Percentiles rank a stretch among this genome's conserved stretches.
Evolutionary conservation across 345 rosid genomes (phyloP).

Genomic region (Citrus maxima): DNA sequence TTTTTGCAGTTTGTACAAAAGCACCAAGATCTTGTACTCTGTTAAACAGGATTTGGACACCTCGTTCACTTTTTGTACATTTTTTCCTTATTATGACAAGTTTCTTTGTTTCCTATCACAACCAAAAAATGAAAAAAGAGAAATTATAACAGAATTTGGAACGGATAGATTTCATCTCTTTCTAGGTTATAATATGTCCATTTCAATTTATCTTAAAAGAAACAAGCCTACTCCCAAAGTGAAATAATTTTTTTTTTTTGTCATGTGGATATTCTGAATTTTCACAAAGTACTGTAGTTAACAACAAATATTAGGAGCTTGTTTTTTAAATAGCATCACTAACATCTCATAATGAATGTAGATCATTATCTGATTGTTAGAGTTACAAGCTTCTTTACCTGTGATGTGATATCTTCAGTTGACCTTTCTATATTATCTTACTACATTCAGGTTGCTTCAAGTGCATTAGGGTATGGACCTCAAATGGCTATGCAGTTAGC

Average conservation of each 20-base stretch:
- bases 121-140: too few species aligned
- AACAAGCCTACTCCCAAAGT: background rate
- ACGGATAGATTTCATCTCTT: background rate
- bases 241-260: background rate
- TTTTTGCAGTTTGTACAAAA: background rate
- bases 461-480: slow-evolving; percentile 94
- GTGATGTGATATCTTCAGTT: background rate
- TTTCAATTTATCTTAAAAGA: background rate
- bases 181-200: background rate
- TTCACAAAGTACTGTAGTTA: background rate
- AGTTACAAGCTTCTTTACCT: background rate
- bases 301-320: background rate
- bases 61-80: too few species aligned
- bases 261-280: background rate
- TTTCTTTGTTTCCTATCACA: too few species aligned
- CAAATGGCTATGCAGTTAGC: slow-evolving; percentile 91
- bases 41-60: too few species aligned
- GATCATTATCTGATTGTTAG: background rate
- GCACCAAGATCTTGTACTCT: background rate
- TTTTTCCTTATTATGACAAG: too few species aligned
- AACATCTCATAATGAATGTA: background rate
- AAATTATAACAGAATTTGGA: background rate
- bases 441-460: slow-evolving; percentile 77
- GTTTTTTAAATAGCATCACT: background rate
- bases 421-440: slow-evolving; percentile 2